Conservation (phyloP, 495 filamentous ascomycete genomes). For the Aspergillus mulundensis region DNA sequence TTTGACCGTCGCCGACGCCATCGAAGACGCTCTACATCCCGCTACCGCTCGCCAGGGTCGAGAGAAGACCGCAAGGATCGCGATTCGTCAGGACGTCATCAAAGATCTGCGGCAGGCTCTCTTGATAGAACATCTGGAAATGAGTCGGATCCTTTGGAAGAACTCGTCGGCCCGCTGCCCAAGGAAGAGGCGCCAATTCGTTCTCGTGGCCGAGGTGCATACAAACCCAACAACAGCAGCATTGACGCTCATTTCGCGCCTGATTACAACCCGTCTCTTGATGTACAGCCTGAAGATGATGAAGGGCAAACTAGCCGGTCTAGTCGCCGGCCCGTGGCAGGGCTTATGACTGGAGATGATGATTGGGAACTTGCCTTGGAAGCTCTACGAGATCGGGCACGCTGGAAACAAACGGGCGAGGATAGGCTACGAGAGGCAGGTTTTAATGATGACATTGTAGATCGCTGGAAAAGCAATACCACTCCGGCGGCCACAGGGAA, state of each 20-base stretch:
- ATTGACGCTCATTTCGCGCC: slow-evolving; percentile 79
- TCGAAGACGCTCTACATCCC: slow-evolving; percentile 25
- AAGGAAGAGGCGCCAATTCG: slow-evolving; percentile 42
- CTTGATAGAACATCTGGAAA: slow-evolving; percentile 14
- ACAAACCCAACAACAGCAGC: slow-evolving; percentile 49
- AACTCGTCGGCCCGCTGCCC: slow-evolving; percentile 76
- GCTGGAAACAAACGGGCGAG: slow-evolving; percentile 75
- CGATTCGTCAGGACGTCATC: background rate
- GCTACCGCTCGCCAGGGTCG: slow-evolving; percentile 26
- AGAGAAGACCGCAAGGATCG: slow-evolving; percentile 13
- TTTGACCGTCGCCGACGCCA: slow-evolving; percentile 24
- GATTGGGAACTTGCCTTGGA: slow-evolving; percentile 86
- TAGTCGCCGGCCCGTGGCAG: slow-evolving; percentile 36
- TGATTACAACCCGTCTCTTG: slow-evolving; percentile 71
- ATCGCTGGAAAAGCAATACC: slow-evolving; percentile 70
- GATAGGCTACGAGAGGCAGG: slow-evolving; percentile 74
- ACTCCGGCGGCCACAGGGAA: slow-evolving; percentile 35
- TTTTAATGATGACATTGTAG: slow-evolving; percentile 71
- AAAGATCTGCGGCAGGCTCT: background rate
- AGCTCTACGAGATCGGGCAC: slow-evolving; percentile 72
- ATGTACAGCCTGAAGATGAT: slow-evolving; percentile 57
- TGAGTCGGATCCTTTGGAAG: slow-evolving; percentile 75
- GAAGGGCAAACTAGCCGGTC: slow-evolving; percentile 21
- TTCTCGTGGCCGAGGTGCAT: slow-evolving; percentile 73
- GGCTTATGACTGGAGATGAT: slow-evolving; percentile 48